These are phyloP conservation scores for Colletotrichum incanum DNA, from an alignment of 2,329 filamentous ascomycete species.

Conservation along the genomic window DNA sequence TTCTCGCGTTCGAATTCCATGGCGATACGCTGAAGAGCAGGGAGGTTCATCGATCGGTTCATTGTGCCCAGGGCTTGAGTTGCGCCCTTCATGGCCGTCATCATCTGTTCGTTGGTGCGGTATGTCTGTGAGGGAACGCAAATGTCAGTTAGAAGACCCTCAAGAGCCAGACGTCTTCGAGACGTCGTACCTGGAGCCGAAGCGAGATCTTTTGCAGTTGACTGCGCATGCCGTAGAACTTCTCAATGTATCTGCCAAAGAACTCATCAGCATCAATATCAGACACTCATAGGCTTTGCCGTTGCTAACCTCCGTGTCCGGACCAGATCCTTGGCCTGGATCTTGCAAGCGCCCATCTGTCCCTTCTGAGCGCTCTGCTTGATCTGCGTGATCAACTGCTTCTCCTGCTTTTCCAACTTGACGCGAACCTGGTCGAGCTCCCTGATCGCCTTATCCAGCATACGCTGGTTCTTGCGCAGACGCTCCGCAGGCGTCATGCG, in stretches of 20 bases:
- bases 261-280: background rate
- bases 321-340: slow-evolving; percentile 97
- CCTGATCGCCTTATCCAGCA: slow-evolving; percentile 96
- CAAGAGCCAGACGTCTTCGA: background rate
- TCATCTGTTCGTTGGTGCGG: slow-evolving; percentile 99
- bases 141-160: slow-evolving; percentile 10
- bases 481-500: slow-evolving; percentile 97
- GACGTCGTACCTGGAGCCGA: slow-evolving; percentile 82
- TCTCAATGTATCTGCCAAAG: slow-evolving; percentile 85
- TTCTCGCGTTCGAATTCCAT: slow-evolving; percentile 99
- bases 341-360: slow-evolving; percentile 98
- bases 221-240: slow-evolving; percentile 98
- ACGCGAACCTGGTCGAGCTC: slow-evolving; percentile 95
- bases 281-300: background rate
- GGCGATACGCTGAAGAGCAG: slow-evolving; percentile 93
- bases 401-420: slow-evolving; percentile 98
- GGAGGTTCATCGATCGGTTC: slow-evolving; percentile 98
- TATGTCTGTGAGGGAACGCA: slow-evolving; percentile 77
- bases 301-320: slow-evolving; percentile 80
- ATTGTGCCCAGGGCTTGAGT: slow-evolving; percentile 94
- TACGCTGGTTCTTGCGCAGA: slow-evolving; percentile 93
- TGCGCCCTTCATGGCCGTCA: slow-evolving; percentile 99
- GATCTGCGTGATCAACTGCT: slow-evolving; percentile 95
- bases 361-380: slow-evolving; percentile 99
- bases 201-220: slow-evolving; percentile 96